phyloP scores from a whole-genome alignment of 495 filamentous ascomycete species.

The Daldinia childiae region DNA sequence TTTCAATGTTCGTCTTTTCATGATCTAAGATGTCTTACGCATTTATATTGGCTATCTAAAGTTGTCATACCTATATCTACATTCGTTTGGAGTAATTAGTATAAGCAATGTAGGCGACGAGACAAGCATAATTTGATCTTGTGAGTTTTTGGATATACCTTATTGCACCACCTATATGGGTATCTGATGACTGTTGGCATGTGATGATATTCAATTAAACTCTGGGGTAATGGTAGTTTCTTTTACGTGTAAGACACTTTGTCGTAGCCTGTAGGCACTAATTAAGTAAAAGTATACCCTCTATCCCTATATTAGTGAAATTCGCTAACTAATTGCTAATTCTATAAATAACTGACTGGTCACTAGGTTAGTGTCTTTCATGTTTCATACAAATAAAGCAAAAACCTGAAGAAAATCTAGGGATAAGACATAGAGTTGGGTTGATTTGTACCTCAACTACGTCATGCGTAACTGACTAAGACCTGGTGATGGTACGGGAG shows the following conservation, averaged over 20 bases:
- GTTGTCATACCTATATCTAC: background rate
- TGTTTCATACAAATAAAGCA: background rate
- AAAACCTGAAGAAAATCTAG: too few species aligned
- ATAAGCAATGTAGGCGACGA: background rate
- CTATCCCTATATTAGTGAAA: background rate
- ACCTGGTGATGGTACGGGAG: conserved; percentile 7
- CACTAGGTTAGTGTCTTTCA: background rate
- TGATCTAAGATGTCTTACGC: background rate
- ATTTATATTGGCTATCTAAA: background rate
- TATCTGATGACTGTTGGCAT: background rate
- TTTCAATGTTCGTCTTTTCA: background rate
- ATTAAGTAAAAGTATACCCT: too few species aligned
- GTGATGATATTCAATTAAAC: background rate
- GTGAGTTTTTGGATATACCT: background rate
- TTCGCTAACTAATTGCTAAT: background rate
- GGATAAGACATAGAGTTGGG: background rate
- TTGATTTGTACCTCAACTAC: background rate
- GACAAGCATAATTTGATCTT: background rate
- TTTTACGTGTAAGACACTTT: too few species aligned
- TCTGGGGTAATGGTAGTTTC: too few species aligned
- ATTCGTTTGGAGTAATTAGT: background rate
- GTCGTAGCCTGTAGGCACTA: too few species aligned
- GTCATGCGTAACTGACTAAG: background rate
- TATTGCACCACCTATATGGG: background rate
- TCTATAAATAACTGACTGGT: background rate